A percentile compares a stretch with the other conserved stretches of the same genome.
Evolutionary conservation across 75 land plant genomes (phyloP).

Genomic region (Gnetum montanum): DNA sequence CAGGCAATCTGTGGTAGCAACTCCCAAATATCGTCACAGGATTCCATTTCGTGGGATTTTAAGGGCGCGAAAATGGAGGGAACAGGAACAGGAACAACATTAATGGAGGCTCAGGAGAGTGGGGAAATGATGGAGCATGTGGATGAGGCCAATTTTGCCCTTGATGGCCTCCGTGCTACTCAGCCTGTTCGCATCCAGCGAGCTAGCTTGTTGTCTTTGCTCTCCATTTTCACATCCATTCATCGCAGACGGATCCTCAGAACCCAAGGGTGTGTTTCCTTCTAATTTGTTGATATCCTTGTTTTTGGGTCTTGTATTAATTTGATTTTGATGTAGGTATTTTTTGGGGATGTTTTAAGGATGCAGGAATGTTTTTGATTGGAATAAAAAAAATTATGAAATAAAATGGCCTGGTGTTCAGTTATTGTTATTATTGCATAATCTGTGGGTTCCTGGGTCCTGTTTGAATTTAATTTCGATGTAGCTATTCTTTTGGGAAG

Average conservation of each 20-base stretch:
- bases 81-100: constrained; percentile 36
- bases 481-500: too few species aligned
- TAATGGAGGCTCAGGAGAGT: constrained; percentile 97
- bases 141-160: constrained; percentile 94
- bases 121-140: constrained; percentile 99
- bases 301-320: background rate
- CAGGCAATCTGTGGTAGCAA: constrained; percentile 20
- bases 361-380: too few species aligned
- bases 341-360: too few species aligned
- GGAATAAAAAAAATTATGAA: too few species aligned
- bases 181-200: constrained; percentile 73
- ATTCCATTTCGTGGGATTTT: constrained; percentile 8
- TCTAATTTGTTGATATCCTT: too few species aligned
- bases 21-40: constrained; percentile 22
- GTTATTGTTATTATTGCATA: too few species aligned
- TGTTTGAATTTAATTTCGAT: too few species aligned
- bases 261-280: constrained; percentile 56
- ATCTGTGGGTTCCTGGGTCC: too few species aligned
- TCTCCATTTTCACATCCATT: constrained; percentile 49
- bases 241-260: constrained; percentile 69
- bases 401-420: too few species aligned
- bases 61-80: background rate
- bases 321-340: too few species aligned
- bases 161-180: constrained; percentile 81
- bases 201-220: constrained; percentile 75